phyloP scores from a whole-genome alignment of 129 eudicot species.

The Silybum marianum region DNA sequence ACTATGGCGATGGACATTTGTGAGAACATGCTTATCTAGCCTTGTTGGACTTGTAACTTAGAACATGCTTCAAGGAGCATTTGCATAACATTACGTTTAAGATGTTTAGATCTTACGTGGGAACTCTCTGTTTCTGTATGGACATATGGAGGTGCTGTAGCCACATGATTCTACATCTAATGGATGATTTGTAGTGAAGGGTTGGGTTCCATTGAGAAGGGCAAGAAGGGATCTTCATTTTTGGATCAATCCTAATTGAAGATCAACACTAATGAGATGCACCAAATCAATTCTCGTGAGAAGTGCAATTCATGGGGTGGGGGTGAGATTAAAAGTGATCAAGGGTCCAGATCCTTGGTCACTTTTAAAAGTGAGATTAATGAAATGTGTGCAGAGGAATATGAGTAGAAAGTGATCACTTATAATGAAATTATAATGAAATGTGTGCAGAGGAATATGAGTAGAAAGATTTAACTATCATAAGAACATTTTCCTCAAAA shows the following conservation, averaged over 20 bases:
- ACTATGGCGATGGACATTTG: not conserved
- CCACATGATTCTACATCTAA: not conserved
- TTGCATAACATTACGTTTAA: constrained; percentile 8
- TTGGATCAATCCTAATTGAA: too few relatives aligned
- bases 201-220: too few relatives aligned
- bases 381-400: not conserved
- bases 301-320: too few relatives aligned
- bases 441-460: constrained; percentile 5
- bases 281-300: too few relatives aligned
- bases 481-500: not conserved
- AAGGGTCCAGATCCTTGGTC: too few relatives aligned
- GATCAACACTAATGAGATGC: too few relatives aligned
- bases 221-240: too few relatives aligned
- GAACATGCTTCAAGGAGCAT: not conserved
- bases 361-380: too few relatives aligned
- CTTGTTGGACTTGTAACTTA: not conserved
- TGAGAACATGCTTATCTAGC: constrained; percentile 9
- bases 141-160: not conserved
- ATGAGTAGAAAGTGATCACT: constrained; percentile 9
- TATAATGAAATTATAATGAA: too few relatives aligned
- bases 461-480: too few relatives aligned
- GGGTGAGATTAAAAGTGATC: too few relatives aligned
- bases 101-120: not conserved
- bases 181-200: not conserved
- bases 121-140: not conserved